Conservation (phyloP, 805 yeast genomes). For the Candida taoyuanica region DNA sequence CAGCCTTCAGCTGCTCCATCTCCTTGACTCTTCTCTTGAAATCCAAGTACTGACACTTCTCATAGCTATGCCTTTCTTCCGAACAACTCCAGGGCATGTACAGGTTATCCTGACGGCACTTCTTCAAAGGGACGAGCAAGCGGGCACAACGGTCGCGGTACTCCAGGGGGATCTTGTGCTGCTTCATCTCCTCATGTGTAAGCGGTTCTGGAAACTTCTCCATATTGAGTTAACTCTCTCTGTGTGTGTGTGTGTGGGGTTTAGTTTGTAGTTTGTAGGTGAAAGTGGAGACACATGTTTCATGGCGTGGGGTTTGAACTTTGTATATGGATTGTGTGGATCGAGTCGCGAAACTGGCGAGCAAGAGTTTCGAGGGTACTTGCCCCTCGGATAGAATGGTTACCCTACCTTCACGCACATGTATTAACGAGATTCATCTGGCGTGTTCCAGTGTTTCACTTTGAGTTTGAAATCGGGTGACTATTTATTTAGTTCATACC, state of each 20-base stretch:
- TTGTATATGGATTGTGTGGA: too few relatives aligned
- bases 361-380: too few relatives aligned
- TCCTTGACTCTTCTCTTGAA: slow-evolving; percentile 76
- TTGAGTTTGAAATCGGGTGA: too few relatives aligned
- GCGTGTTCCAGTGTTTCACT: too few relatives aligned
- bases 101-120: slow-evolving; percentile 53
- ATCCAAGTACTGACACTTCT: slow-evolving; percentile 79
- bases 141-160: slow-evolving; percentile 84
- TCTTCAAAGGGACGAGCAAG: slow-evolving; percentile 53
- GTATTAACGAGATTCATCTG: too few relatives aligned
- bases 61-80: slow-evolving; percentile 78
- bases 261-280: too few relatives aligned
- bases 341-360: too few relatives aligned
- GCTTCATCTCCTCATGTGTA: slow-evolving; percentile 79
- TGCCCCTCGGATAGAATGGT: too few relatives aligned
- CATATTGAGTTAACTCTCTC: slow-evolving; percentile 1
- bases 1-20: slow-evolving; percentile 48
- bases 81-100: slow-evolving; percentile 69
- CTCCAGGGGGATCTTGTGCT: slow-evolving; percentile 68
- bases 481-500: too few relatives aligned
- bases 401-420: too few relatives aligned
- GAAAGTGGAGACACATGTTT: background rate
- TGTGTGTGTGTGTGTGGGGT: too few relatives aligned
- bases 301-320: too few relatives aligned
- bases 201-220: slow-evolving; percentile 25